Conservation (phyloP, 352 stramenopile genomes). For the Pythium grandisporangium region DNA sequence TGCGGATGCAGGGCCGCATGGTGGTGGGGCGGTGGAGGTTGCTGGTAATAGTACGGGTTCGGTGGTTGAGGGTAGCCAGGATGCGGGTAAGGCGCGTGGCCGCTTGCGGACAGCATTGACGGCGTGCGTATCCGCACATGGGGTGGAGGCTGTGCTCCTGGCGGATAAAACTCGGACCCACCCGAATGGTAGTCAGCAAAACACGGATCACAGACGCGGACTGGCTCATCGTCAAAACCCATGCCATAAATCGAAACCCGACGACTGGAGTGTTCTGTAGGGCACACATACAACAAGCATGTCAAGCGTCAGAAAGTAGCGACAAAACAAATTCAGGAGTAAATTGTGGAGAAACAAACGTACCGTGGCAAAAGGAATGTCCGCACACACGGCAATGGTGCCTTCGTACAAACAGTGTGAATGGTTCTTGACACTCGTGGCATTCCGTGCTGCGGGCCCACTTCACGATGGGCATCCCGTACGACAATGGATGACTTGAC, state of each 20-base stretch:
- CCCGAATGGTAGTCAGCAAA: slow-evolving; percentile 65
- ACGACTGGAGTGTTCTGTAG: slow-evolving; percentile 70
- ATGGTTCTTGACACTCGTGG: slow-evolving; percentile 77
- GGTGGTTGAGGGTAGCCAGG: no score
- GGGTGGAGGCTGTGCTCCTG: no score
- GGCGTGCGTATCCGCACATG: no score
- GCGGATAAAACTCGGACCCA: slow-evolving; percentile 2
- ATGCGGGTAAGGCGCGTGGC: no score
- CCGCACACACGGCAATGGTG: slow-evolving; percentile 85
- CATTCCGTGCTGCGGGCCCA: slow-evolving; percentile 76
- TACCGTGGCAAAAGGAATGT: slow-evolving; percentile 77
- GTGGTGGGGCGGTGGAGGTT: neutral
- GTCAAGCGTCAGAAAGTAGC: slow-evolving; percentile 1
- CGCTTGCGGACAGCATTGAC: no score
- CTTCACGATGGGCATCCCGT: slow-evolving; percentile 38
- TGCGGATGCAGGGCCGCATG: slow-evolving; percentile 2
- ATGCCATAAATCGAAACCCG: slow-evolving; percentile 66
- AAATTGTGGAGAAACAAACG: slow-evolving; percentile 3
- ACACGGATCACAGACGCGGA: slow-evolving; percentile 82
- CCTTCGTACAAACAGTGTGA: slow-evolving; percentile 76
- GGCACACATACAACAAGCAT: no score
- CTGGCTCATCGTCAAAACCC: slow-evolving; percentile 74
- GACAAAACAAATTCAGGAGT: slow-evolving; percentile 3
- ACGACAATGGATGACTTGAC: no score
- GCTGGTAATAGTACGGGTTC: slow-evolving; percentile 14